Conservation (phyloP, 2,329 filamentous ascomycete species). For the Fusarium secorum region DNA sequence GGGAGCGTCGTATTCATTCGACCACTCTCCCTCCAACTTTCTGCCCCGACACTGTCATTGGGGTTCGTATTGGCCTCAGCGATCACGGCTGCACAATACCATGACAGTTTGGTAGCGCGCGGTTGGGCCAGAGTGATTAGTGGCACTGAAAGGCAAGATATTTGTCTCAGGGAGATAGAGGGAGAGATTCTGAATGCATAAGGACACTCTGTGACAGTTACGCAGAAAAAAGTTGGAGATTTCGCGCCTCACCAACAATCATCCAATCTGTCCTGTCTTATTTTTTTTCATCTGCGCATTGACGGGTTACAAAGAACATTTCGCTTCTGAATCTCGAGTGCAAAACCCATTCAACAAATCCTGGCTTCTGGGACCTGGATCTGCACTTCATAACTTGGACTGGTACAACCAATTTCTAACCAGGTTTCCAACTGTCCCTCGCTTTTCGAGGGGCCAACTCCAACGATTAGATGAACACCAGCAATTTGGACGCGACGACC, state of each 20-base stretch:
- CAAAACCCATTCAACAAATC: slow-evolving; percentile 17
- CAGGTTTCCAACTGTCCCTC: slow-evolving; percentile 20
- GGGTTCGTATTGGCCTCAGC: slow-evolving; percentile 5
- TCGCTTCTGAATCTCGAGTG: slow-evolving; percentile 20
- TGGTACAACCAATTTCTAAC: slow-evolving; percentile 24
- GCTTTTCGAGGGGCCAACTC: slow-evolving; percentile 28
- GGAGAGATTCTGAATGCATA: slow-evolving; percentile 17
- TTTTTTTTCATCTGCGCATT: slow-evolving; percentile 8
- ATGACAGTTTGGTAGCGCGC: slow-evolving; percentile 30
- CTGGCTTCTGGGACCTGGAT: slow-evolving; percentile 25
- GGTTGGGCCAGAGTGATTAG: slow-evolving; percentile 31
- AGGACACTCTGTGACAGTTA: slow-evolving; percentile 24
- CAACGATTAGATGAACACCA: slow-evolving; percentile 39
- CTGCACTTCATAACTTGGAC: slow-evolving; percentile 28
- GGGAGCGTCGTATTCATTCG: slow-evolving; percentile 19
- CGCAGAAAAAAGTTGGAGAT: slow-evolving; percentile 16
- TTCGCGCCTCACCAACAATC: slow-evolving; percentile 18
- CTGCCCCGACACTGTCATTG: slow-evolving; percentile 2
- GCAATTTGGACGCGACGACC: slow-evolving; percentile 34
- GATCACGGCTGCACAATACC: slow-evolving; percentile 10
- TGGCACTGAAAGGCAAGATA: slow-evolving; percentile 33
- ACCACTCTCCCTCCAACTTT: slow-evolving; percentile 14
- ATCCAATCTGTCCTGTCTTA: slow-evolving; percentile 31
- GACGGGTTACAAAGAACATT: slow-evolving; percentile 1
- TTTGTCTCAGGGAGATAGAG: slow-evolving; percentile 24